A percentile compares a stretch with the other conserved stretches of the same genome.
Evolutionary conservation across 495 filamentous ascomycete genomes (phyloP).

Genomic region (Aspergillus homomorphus): DNA sequence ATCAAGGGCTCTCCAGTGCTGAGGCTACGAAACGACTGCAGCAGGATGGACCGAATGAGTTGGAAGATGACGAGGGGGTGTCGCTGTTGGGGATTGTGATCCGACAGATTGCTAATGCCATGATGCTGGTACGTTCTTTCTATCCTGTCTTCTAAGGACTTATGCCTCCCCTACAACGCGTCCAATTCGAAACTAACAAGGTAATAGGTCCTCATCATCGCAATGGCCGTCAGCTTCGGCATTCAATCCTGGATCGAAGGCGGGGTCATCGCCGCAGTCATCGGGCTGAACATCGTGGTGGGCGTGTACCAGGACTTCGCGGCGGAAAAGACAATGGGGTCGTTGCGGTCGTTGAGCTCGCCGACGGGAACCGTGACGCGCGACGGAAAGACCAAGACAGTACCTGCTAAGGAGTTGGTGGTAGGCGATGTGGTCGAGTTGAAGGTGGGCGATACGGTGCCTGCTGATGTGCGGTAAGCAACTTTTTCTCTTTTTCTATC

Average conservation of each 20-base stretch:
- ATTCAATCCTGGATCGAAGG: slow-evolving; percentile 71
- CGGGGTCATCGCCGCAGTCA: slow-evolving; percentile 63
- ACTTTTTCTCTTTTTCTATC: too few species aligned
- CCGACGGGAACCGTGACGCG: slow-evolving; percentile 59
- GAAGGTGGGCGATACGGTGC: slow-evolving; percentile 81
- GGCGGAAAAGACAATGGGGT: slow-evolving; percentile 76
- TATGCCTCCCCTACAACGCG: not conserved
- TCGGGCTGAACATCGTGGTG: slow-evolving; percentile 63
- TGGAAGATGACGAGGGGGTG: slow-evolving; percentile 58
- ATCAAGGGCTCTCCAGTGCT: slow-evolving; percentile 56
- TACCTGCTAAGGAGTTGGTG: slow-evolving; percentile 55
- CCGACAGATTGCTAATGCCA: slow-evolving; percentile 63
- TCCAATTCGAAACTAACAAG: not conserved
- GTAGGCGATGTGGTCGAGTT: slow-evolving; percentile 68
- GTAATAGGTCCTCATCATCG: slow-evolving; percentile 58
- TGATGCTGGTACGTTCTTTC: slow-evolving; percentile 51
- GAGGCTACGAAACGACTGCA: slow-evolving; percentile 56
- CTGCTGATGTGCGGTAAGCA: slow-evolving; percentile 62
- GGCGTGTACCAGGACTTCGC: slow-evolving; percentile 70
- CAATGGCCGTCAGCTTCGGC: slow-evolving; percentile 68
- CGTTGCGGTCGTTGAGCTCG: slow-evolving; percentile 59
- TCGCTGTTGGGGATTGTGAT: slow-evolving; percentile 56
- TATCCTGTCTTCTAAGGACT: slow-evolving; percentile 7
- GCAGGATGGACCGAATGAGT: slow-evolving; percentile 58
- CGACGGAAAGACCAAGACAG: slow-evolving; percentile 47